These are phyloP conservation scores for Rhizopogon salebrosus DNA, from an alignment of 768 basidiomycete genomes.

Conservation along the genomic window DNA sequence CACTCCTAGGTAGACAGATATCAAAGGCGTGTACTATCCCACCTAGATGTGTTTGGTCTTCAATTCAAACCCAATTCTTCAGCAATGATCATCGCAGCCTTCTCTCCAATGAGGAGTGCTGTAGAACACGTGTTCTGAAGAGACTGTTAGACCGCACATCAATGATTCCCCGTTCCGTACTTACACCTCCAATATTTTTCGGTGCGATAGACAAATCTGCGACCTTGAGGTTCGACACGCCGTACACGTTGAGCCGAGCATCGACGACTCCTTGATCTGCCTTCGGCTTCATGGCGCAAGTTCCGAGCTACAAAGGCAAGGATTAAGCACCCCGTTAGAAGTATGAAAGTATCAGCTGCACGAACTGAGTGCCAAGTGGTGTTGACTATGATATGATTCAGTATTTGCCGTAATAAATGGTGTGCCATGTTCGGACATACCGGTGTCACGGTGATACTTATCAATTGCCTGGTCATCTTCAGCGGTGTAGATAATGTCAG, in stretches of 20 bases:
- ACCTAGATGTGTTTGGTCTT: no score
- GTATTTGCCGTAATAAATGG: background rate
- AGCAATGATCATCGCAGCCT: no score
- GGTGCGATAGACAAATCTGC: slow-evolving; percentile 32
- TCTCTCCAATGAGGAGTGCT: no score
- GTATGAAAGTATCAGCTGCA: background rate
- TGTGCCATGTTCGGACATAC: slow-evolving; percentile 17
- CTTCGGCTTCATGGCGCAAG: slow-evolving; percentile 58
- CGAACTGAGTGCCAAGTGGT: slow-evolving; percentile 44
- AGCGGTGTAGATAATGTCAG: slow-evolving; percentile 34
- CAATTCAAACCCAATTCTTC: no score
- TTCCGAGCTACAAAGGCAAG: slow-evolving; percentile 40
- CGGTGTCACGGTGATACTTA: slow-evolving; percentile 20
- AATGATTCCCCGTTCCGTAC: background rate
- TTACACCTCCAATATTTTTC: slow-evolving; percentile 27
- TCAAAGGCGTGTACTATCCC: no score
- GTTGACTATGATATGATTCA: slow-evolving; percentile 22
- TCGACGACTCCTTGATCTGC: no score
- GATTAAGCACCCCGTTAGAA: slow-evolving; percentile 12
- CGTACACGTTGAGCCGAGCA: slow-evolving; percentile 67
- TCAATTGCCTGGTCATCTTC: slow-evolving; percentile 34
- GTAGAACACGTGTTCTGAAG: no score
- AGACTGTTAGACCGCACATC: background rate
- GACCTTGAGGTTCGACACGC: slow-evolving; percentile 27
- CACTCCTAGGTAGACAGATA: no score